Evolutionary conservation across 139 green algal genomes (phyloP).

Genomic region (Dunaliella primolecta): DNA sequence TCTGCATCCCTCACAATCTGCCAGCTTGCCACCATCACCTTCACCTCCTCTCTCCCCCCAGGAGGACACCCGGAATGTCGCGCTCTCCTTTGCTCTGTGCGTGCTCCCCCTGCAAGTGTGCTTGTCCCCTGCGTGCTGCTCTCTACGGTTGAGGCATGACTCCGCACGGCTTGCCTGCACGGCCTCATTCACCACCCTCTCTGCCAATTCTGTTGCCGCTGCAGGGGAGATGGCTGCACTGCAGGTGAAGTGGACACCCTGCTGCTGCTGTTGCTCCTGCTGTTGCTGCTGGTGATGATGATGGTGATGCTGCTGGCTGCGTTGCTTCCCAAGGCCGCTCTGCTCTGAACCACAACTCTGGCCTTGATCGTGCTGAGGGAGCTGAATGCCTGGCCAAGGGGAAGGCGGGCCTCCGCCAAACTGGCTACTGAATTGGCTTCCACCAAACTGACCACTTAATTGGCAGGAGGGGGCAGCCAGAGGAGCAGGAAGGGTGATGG

Average conservation of each 20-base stretch:
- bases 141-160: background rate
- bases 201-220: too few species aligned
- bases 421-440: background rate
- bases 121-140: background rate
- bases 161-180: too few species aligned
- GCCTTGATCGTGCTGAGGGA: too few species aligned
- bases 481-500: constrained; percentile 36
- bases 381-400: background rate
- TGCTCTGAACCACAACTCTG: too few species aligned
- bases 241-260: too few species aligned
- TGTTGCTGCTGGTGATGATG: too few species aligned
- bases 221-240: too few species aligned
- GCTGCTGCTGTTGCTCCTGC: too few species aligned
- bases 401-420: background rate
- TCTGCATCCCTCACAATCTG: too few species aligned
- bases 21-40: background rate
- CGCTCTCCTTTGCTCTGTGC: background rate
- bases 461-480: background rate
- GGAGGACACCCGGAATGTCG: background rate
- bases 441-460: background rate
- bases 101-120: background rate
- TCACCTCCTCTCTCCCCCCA: background rate
- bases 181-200: too few species aligned
- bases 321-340: too few species aligned
- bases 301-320: too few species aligned